Percentiles rank a stretch among this genome's conserved stretches.
Evolutionary conservation across 495 filamentous ascomycete species (phyloP).

Genomic region (Trichoderma gamsii): DNA sequence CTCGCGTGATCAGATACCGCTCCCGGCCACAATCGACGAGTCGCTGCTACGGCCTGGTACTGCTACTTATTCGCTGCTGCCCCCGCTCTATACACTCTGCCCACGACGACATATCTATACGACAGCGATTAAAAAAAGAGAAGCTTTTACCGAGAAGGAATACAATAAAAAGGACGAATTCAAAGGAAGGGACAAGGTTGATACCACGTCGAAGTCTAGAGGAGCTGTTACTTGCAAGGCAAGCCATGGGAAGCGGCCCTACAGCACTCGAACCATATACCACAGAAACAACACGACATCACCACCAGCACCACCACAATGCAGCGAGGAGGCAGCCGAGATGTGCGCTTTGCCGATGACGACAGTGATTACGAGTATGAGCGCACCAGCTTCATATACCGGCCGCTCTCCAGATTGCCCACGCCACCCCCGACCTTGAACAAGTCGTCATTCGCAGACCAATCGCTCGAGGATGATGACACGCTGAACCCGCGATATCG

Average conservation of each 20-base stretch:
- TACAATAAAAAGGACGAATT: neutral
- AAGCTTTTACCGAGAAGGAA: neutral
- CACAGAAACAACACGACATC: neutral
- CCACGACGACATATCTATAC: neutral
- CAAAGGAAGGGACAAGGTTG: neutral
- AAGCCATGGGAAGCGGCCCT: conserved; percentile 4
- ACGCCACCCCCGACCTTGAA: conserved; percentile 51
- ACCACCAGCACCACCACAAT: neutral
- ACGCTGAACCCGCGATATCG: conserved; percentile 36
- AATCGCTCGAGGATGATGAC: conserved; percentile 38
- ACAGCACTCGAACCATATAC: neutral
- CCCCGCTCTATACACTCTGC: neutral
- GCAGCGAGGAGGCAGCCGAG: conserved; percentile 6
- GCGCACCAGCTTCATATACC: conserved; percentile 48
- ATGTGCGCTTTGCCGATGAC: conserved; percentile 10
- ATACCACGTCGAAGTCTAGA: neutral
- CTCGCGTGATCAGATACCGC: conserved; percentile 13
- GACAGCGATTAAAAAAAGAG: neutral
- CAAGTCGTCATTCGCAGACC: conserved; percentile 31
- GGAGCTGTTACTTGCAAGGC: neutral
- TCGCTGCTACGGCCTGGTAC: neutral
- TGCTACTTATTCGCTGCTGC: neutral
- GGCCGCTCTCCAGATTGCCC: conserved; percentile 53
- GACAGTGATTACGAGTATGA: conserved; percentile 33
- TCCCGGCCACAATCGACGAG: neutral